Evolutionary conservation across 78 protist genomes (phyloP), one percentile per base, ranked within the genome.

Genomic region (Polysphondylium violaceum): DNA sequence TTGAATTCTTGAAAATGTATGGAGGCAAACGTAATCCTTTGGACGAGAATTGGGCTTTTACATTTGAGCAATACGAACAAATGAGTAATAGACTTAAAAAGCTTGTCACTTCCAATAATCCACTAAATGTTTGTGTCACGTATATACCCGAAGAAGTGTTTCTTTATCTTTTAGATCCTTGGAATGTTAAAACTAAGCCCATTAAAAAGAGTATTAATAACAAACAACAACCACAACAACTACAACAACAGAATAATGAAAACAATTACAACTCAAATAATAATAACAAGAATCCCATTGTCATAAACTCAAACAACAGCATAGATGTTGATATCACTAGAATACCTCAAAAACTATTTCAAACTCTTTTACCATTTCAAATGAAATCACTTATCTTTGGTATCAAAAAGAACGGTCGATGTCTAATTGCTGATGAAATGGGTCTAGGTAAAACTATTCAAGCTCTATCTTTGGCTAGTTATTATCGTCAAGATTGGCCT

Each of bases 381-480:
- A 17, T 60, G 31, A 51, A 65, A 58, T 81, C 77, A 35, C 40
- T 92, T 25, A 9, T 33, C 31, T 93, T 93, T 76, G 93, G 87
- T 33, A 21, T 88, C 7, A 67, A 65, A 40, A 31, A 65, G 7
- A 6, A 60, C 19, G 96, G 96, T 17, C 44, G 53, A 38, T 64
- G 81, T 35, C 60, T 88, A n/a, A 76, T 94, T 41, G 96, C 65
- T 25, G 97, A 96, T 61, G 95, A 96, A 53, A 87, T 90, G 93
- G 97, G 97, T 27, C 35, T 93, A 9, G 97, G 97, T 38, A 95
- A 95, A 60, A 94, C 97, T 11, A 40, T 94, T 2, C 95, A 94
- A 74, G 96, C 95, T 31, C 36, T 96, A 6, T 96, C 96, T 6
- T 73, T 93, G 16, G 25, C 94, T 1, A 21, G 56, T 1, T 59